These are phyloP conservation scores for Spiromastix sp. DNA, from an alignment of 2,329 filamentous ascomycete genomes.

Conservation along the genomic window DNA sequence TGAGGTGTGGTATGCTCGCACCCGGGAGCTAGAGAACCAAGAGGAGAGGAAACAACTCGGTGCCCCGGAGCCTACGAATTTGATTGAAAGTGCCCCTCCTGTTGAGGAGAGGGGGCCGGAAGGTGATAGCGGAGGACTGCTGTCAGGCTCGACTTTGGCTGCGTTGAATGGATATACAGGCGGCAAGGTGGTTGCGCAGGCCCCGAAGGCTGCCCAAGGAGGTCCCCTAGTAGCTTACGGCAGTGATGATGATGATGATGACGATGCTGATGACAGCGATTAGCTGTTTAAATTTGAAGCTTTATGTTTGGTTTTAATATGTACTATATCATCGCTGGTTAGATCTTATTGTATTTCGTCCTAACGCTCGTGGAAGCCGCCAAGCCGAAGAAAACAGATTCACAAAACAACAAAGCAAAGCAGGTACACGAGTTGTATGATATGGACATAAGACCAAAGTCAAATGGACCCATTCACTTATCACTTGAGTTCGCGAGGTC, in stretches of 20 bases:
- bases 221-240: slow-evolving; percentile 81
- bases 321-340: too few species aligned
- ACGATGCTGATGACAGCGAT: too few species aligned
- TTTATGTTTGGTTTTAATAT: neutral
- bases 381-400: neutral
- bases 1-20: slow-evolving; percentile 81
- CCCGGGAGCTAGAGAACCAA: slow-evolving; percentile 57
- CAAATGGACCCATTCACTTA: too few species aligned
- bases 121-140: slow-evolving; percentile 52
- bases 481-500: slow-evolving; percentile 46
- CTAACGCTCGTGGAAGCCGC: neutral
- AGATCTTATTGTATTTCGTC: too few species aligned
- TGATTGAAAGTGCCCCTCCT: slow-evolving; percentile 37
- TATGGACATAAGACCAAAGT: too few species aligned
- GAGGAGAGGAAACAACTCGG: slow-evolving; percentile 49
- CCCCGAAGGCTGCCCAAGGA: slow-evolving; percentile 31
- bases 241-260: slow-evolving; percentile 73
- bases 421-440: too few species aligned
- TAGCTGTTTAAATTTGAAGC: too few species aligned
- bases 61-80: slow-evolving; percentile 32
- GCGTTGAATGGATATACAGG: slow-evolving; percentile 54
- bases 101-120: slow-evolving; percentile 10
- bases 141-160: slow-evolving; percentile 72
- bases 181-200: slow-evolving; percentile 33
- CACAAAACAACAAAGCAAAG: too few species aligned